Evolutionary conservation across 305 asterid genomes (phyloP), one percentile per base, ranked within the genome.

Genomic region (Solanum chacoense): DNA sequence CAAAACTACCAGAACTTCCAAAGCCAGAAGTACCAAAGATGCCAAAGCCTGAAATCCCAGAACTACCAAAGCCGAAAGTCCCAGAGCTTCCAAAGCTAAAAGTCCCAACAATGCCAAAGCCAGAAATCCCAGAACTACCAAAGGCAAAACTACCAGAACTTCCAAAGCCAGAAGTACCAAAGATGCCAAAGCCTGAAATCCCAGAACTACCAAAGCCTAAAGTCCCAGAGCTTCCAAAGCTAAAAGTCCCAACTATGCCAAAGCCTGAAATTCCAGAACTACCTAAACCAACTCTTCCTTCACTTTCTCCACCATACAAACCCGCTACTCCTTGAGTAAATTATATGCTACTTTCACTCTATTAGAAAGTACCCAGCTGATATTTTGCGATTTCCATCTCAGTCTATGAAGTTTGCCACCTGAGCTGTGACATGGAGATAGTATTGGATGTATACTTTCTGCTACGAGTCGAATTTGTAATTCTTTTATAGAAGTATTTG

Each of bases 201-300:
- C 90, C 91, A 31, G 37, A 63, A 50, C 31, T 87, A 2, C 80
- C 91, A 40, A 87, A 79, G 71, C 87, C 87, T 0, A 45, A 85
- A 7, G 29, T 85, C 24, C 89, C 84, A 28, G 28, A 67, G 9
- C 24, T 84, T 20, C 84, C 90, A 32, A 88, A 69, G 71, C 75
- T 16, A 11, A 36, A 80, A 32, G 20, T 87, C 3, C 88, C 89
- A 72, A 8, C 85, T 6, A 28, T 36, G 10, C 67, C 55, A 36
- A 72, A 37, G 65, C 88, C 75, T 45, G 79, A 85, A 35, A 76
- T 85, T 4, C 87, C 91, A 31, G 86, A 89, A 37, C 83, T 87
- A 6, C 91, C 91, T 3, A 88, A 91, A 18, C 89, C 89, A 2
- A 89, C 87, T 40, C 29, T 90, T 75, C 89, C 91, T 55, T 84